Conservation (phyloP, 768 basidiomycete genomes). For the Cystoderma amianthinum region DNA sequence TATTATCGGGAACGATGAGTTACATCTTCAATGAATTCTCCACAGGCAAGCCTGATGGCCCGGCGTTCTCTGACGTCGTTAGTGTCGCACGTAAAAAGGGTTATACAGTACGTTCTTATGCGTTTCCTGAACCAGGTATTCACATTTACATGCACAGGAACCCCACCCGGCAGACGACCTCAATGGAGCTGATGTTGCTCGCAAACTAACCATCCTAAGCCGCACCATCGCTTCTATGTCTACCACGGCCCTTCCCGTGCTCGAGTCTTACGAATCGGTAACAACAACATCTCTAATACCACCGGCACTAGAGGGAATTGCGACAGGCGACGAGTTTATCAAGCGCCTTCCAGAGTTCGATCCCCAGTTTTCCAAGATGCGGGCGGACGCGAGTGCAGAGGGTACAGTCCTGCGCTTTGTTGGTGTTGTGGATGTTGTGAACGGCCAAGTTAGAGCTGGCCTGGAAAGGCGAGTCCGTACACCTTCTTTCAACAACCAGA, state of each 20-base stretch:
- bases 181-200: constrained; percentile 93
- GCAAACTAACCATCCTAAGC: constrained; percentile 93
- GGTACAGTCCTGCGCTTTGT: constrained; percentile 90
- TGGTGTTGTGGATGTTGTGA: constrained; percentile 82
- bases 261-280: constrained; percentile 82
- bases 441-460: constrained; percentile 74
- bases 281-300: constrained; percentile 85
- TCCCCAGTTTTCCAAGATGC: constrained; percentile 63
- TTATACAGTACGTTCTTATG: constrained; percentile 63
- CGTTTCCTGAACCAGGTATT: not conserved
- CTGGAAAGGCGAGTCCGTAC: constrained; percentile 86
- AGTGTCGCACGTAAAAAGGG: constrained; percentile 84
- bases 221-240: constrained; percentile 53
- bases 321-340: constrained; percentile 80
- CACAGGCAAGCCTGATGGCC: constrained; percentile 58
- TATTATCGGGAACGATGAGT: constrained; percentile 95
- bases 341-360: constrained; percentile 77
- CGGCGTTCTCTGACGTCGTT: constrained; percentile 86
- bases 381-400: constrained; percentile 71
- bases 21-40: constrained; percentile 99
- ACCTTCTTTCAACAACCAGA: no score
- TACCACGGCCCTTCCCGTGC: constrained; percentile 32
- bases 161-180: constrained; percentile 97
- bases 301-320: constrained; percentile 52
- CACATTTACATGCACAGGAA: constrained; percentile 48